Percentiles rank a stretch among this genome's conserved stretches.
phyloP scores from a whole-genome alignment of 2,329 filamentous ascomycete genomes.

The Monilinia fructicola region DNA sequence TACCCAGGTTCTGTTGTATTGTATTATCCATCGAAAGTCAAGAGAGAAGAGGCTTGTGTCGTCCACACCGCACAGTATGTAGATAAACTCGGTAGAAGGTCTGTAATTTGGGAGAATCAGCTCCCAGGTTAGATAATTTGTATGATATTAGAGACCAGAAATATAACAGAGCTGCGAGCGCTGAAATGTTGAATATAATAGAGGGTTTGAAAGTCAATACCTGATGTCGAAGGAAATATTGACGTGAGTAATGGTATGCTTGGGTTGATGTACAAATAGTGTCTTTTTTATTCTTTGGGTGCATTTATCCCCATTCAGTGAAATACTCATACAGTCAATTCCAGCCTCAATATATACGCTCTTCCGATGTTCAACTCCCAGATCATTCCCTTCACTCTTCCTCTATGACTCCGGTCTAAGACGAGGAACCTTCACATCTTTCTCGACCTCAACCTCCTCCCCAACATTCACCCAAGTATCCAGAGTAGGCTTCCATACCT shows the following conservation, averaged over 20 bases:
- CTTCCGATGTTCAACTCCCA: not conserved
- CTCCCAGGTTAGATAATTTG: too few species aligned
- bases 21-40: too few species aligned
- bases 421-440: constrained; percentile 34
- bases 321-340: constrained; percentile 4
- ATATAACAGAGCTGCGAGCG: too few species aligned
- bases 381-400: not conserved
- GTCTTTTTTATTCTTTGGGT: not conserved
- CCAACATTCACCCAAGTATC: constrained; percentile 39
- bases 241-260: not conserved
- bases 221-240: not conserved
- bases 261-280: not conserved
- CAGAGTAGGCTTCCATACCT: constrained; percentile 53
- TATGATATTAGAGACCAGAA: not conserved
- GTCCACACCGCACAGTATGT: not conserved
- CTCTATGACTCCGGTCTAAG: constrained; percentile 6
- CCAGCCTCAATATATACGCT: not conserved
- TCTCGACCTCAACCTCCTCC: constrained; percentile 38
- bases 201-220: not conserved
- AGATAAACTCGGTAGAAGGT: not conserved
- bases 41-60: too few species aligned
- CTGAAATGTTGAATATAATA: not conserved
- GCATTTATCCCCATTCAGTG: constrained; percentile 8
- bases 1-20: too few species aligned
- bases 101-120: not conserved